Evolutionary conservation across 140 eudicot genomes (phyloP).

Genomic region (Anethum foeniculum): DNA sequence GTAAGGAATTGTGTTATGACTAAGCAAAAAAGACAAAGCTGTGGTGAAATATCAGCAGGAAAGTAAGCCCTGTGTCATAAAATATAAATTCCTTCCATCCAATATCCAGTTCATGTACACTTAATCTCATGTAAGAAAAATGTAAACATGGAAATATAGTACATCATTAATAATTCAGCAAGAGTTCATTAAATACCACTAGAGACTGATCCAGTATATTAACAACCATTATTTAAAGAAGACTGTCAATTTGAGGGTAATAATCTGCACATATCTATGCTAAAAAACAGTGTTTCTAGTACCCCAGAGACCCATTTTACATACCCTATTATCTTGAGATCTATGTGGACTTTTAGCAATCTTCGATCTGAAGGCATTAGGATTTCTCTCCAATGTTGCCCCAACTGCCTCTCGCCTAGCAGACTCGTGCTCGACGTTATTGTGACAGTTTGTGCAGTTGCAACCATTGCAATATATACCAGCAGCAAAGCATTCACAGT

Average conservation of each 20-base stretch:
- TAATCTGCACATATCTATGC: not conserved
- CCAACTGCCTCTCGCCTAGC: conserved; percentile 45
- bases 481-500: conserved; percentile 63
- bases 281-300: not conserved
- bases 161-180: not conserved
- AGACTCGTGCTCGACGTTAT: conserved; percentile 38
- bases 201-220: not conserved
- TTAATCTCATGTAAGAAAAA: not conserved
- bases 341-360: conserved; percentile 51
- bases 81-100: not conserved
- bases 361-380: conserved; percentile 56
- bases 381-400: conserved; percentile 45
- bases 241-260: not conserved
- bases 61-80: not conserved
- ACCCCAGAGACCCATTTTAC: not conserved
- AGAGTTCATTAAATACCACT: not conserved
- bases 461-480: conserved; percentile 63
- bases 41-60: not conserved
- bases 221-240: not conserved
- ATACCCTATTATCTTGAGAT: conserved; percentile 35
- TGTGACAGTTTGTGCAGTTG: conserved; percentile 48
- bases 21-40: not conserved
- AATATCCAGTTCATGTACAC: not conserved
- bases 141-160: not conserved
- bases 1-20: not conserved